Base-by-base conservation (phyloP, 2,329 filamentous ascomycete species). In the Verticillium longisporum region DNA sequence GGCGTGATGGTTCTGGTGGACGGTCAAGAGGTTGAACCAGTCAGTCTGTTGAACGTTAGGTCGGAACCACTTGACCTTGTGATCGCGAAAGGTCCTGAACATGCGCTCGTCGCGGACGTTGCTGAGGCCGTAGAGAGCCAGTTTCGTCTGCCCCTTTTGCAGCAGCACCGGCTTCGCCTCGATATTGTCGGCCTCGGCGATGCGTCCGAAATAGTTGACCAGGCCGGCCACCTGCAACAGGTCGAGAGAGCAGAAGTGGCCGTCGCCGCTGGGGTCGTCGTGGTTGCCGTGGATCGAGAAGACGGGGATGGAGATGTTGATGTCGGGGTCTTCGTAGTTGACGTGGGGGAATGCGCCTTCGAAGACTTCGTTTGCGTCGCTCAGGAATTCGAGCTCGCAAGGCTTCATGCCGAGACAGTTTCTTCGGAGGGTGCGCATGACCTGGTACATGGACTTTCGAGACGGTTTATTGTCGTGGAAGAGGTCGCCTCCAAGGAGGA, bases 261-360 rank as follows among this genome's bases (percentile, higher is more conserved):
- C 95, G 69, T 97, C 93, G 10, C 95, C 95, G n/a, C 93, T 96
- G 0, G 95, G 95, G 71, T 99, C 95, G 71, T 99, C 95, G 72
- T 99, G 95, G 70, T 99, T 99, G 55, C 95, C 95, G 69, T 99
- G 96, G 50, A 99, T 99, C 0, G 94, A 97, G 72, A 99, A 99
- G 33, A 99, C 92, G 0, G 95, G 95, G 61, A 98, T 97, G 1
- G 93, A 91, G 63, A 99, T 87, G 69, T 99, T 99, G 74, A 99
- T 97, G 68, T 99, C 92, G 31, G 91, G 87, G 69, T 99, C 95
- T 74, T 98, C 92, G 75, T 99, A 99, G 75, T 99, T 99, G 75
- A 97, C 94, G 73, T 97, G 90, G 57, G 92, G 88, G 71, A 97
- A 96, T 0, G 92, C 88, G 6, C 90, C 90, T 64, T 92, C 89